phyloP scores from a whole-genome alignment of 1,284 basidiomycete genomes.

The Psilocybe mexicana region DNA sequence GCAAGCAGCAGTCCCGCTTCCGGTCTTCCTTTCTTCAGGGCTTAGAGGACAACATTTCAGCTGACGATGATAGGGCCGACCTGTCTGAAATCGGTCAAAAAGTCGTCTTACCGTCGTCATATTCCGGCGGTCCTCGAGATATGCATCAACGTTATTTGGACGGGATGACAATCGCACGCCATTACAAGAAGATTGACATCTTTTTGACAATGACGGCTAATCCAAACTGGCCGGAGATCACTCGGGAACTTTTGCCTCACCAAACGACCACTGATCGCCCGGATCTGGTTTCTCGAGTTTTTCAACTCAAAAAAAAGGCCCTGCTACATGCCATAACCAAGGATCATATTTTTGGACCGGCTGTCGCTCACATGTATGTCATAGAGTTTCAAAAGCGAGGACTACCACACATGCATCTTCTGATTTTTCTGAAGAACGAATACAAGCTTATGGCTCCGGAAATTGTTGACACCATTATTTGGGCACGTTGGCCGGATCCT shows the following conservation, averaged over 20 bases:
- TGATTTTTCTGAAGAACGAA: constrained; percentile 37
- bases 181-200: constrained; percentile 37
- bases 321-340: constrained; percentile 39
- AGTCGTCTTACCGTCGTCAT: constrained; percentile 42
- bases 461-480: constrained; percentile 40
- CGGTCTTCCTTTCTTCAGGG: not conserved
- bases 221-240: constrained; percentile 47
- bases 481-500: constrained; percentile 42
- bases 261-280: constrained; percentile 43
- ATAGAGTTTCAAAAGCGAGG: constrained; percentile 55
- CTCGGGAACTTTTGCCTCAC: constrained; percentile 35
- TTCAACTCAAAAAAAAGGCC: constrained; percentile 40
- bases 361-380: constrained; percentile 39
- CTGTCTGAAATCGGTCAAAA: constrained; percentile 34
- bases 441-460: constrained; percentile 33
- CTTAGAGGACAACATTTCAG: constrained; percentile 34
- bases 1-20: not conserved
- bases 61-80: constrained; percentile 24
- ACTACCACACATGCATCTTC: constrained; percentile 47
- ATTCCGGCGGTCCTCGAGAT: constrained; percentile 36
- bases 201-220: constrained; percentile 52
- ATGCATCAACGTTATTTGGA: constrained; percentile 47
- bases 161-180: constrained; percentile 39
- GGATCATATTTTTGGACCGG: constrained; percentile 33
- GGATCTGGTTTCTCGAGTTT: constrained; percentile 46